Base-by-base conservation (phyloP, 495 filamentous ascomycete species). In the Trypethelium eluteriae region DNA sequence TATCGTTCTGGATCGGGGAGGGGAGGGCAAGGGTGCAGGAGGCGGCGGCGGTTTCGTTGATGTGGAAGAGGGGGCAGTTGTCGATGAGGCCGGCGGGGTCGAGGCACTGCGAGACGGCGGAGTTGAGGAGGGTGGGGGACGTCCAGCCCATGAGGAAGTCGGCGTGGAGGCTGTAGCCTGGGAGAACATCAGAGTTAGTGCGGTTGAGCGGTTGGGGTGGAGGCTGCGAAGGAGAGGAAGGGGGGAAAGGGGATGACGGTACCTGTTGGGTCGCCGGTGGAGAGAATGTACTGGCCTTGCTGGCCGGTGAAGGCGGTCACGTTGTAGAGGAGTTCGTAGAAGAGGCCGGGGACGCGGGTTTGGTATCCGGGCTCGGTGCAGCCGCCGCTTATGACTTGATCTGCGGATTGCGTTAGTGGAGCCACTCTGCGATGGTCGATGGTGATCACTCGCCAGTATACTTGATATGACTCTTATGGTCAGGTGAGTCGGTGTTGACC, bases 141-240 rank as follows among this genome's bases (percentile, higher is more conserved):
- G 92, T 84, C 92, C 92, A 96, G 46, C 88, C 92, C 59, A 79
- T 84, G 70, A 95, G 89, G 77, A 95, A 95, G 73, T 96, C 92
- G 38, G 83, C 92, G 70, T 96, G 92, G 70, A 91, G 92, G 18
- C 90, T 90, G 65, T 80, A 92, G 49, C 91, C 86, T 84, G 63
- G 46, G 14, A 62, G 38, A 38, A 62, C n/a, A n/a, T n/a, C n/a
- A n/a, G n/a, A n/a, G n/a, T 25, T 25, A 25, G 25, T 25, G 25
- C 1, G 25, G 25, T 25, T 25, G 25, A 25, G 25, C 1, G 25
- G 25, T 25, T 25, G 25, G 25, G 25, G 25, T 25, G 25, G 25
- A 1, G 25, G 25, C 25, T 25, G 25, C 25, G 25, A 1, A 25
- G 25, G 25, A 25, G 25, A 1, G 25, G 25, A 25, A 25, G 25